Conservation (phyloP, 176 grass and related monocot genomes). For the Chrysopogon serrulatus region DNA sequence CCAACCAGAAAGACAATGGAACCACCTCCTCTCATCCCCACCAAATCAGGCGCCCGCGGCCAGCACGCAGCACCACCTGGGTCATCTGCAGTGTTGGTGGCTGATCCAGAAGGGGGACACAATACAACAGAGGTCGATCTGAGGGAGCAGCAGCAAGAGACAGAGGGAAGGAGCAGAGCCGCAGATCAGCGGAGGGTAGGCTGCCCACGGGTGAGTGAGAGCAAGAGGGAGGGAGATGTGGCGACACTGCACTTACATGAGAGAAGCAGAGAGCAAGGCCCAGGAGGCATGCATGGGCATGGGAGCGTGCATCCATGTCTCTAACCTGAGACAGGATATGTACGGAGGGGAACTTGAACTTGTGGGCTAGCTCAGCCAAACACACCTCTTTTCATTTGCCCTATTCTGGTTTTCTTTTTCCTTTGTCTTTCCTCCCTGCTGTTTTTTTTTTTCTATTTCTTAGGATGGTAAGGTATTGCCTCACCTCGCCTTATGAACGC, state of each 20-base stretch:
- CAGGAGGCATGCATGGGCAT: neutral
- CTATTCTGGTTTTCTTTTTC: neutral
- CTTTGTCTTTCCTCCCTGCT: neutral
- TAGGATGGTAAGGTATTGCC: neutral
- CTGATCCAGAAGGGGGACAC: neutral
- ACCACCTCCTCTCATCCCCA: neutral
- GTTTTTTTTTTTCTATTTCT: neutral
- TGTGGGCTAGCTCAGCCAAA: neutral
- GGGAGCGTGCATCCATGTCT: neutral
- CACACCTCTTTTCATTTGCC: neutral
- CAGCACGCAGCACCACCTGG: neutral
- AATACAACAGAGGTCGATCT: neutral
- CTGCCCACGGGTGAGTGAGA: neutral
- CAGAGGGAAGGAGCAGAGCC: neutral
- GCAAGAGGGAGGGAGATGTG: neutral
- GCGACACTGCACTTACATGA: neutral
- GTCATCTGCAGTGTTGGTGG: neutral
- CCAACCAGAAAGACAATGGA: neutral
- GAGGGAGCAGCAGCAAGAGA: neutral
- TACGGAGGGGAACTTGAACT: neutral
- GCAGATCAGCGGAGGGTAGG: neutral
- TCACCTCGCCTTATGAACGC: neutral
- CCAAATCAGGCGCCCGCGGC: neutral
- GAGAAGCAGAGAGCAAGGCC: neutral
- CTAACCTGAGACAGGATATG: neutral